Evolutionary conservation across 2,329 filamentous ascomycete genomes (phyloP), one percentile per base, ranked within the genome.

Genomic region (Apiospora saccharicola): DNA sequence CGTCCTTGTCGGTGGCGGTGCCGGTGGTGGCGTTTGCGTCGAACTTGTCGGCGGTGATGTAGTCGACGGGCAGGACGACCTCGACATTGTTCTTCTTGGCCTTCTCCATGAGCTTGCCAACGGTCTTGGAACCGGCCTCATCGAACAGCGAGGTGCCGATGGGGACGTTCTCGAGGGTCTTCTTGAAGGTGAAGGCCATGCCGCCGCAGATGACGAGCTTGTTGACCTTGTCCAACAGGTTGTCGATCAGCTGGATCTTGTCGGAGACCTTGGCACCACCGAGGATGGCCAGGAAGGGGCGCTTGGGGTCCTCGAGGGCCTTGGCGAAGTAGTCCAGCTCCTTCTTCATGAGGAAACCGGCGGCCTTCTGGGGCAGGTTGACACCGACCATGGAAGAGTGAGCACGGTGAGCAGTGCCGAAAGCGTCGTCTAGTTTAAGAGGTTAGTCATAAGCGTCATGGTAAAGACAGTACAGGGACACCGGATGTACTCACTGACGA

Each of bases 171-270:
- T 98, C 90, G 72, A 98, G 90, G n/a, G 94, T 96, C 91, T 99
- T 99, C 90, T 98, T 98, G 91, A 99, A 99, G 79, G 96, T 99
- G 88, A 98, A 99, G 75, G 96, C 95, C 96, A 99, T 99, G 80
- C 89, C 96, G 82, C 96, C 96, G 83, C 96, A 98, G 86, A 99
- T 93, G 85, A 99, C 93, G 77, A 99, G 90, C 83, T 92, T 96
- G 90, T 99, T 90, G 84, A 99, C 95, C 90, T 99, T 98, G 85
- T 95, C 94, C 78, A 99, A 92, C 77, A 99, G 89, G 90, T 99
- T 99, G 87, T 99, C 95, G 82, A 99, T 98, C 79, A 99, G 90
- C 89, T 98, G 94, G 84, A 99, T 99, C 92, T 99, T 99, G 90
- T 99, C 96, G 64, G 94, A 97, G 78, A 99, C 95, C 90, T 99